A percentile compares a stretch with the other conserved stretches of the same genome.
Evolutionary conservation across 2,329 filamentous ascomycete species (phyloP).

Genomic region (Diaporthe velutina): DNA sequence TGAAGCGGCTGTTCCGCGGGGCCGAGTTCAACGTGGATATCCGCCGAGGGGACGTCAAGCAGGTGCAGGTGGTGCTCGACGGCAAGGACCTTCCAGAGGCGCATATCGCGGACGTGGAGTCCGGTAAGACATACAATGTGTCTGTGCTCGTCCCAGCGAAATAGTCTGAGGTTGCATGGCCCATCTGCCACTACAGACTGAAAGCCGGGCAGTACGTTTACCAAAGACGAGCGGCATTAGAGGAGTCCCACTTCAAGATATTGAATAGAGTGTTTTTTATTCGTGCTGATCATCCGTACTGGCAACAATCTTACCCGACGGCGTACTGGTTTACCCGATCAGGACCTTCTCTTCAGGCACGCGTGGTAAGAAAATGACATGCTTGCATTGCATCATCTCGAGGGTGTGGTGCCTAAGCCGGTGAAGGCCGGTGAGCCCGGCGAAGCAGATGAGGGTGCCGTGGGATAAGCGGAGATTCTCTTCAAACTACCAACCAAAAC

Average conservation of each 20-base stretch:
- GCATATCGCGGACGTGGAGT: constrained; percentile 56
- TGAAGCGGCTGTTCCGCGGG: constrained; percentile 62
- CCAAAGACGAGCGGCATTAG: background rate
- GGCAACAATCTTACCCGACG: constrained; percentile 16
- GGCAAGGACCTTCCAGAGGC: constrained; percentile 54
- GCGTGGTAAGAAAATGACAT: constrained; percentile 15
- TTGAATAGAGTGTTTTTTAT: background rate
- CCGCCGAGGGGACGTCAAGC: constrained; percentile 54
- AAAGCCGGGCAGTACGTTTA: background rate
- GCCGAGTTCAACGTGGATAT: constrained; percentile 63
- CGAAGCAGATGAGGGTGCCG: background rate
- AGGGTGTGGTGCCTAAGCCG: background rate
- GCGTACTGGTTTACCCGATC: constrained; percentile 1
- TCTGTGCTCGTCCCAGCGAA: constrained; percentile 25
- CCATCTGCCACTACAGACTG: too few relatives aligned
- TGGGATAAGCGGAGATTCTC: background rate
- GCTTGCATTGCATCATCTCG: constrained; percentile 2
- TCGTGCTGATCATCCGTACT: background rate
- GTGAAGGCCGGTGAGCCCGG: background rate
- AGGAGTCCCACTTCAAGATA: background rate
- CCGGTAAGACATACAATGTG: constrained; percentile 48
- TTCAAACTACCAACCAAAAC: constrained; percentile 16
- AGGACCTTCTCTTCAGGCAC: background rate
- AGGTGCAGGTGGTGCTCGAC: constrained; percentile 55
- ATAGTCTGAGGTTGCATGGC: background rate